These are phyloP conservation scores for Marasmius tenuissimus DNA, from an alignment of 1,284 basidiomycete genomes.

Conservation along the genomic window DNA sequence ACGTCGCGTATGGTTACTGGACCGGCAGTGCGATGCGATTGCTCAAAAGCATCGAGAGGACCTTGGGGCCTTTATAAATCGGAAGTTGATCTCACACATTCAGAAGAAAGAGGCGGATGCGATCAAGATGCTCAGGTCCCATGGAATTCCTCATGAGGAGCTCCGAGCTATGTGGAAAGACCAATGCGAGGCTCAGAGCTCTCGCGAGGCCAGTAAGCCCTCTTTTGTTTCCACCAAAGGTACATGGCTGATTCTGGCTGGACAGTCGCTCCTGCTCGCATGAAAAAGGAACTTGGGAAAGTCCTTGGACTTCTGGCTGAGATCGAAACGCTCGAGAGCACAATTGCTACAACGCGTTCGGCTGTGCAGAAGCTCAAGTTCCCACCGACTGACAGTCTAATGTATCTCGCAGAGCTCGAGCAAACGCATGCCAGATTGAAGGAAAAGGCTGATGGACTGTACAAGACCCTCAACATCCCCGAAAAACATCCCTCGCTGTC, in stretches of 20 bases:
- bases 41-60: not conserved
- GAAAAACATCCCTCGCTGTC: not conserved
- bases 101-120: not conserved
- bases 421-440: not conserved
- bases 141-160: not conserved
- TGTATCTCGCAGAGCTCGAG: not conserved
- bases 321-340: not conserved
- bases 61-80: not conserved
- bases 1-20: not conserved
- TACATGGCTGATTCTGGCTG: not conserved
- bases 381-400: not conserved
- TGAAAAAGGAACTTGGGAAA: not conserved
- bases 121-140: not conserved
- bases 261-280: not conserved
- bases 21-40: not conserved
- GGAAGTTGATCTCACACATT: not conserved
- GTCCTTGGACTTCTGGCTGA: not conserved
- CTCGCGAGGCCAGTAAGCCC: not conserved
- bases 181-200: not conserved
- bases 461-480: not conserved
- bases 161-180: not conserved
- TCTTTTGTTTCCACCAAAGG: not conserved
- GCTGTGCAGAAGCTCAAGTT: not conserved
- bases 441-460: not conserved
- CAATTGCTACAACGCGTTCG: not conserved